Base-by-base conservation (phyloP, 78 protist genomes). In the Neovahlkampfia damariscottae region DNA sequence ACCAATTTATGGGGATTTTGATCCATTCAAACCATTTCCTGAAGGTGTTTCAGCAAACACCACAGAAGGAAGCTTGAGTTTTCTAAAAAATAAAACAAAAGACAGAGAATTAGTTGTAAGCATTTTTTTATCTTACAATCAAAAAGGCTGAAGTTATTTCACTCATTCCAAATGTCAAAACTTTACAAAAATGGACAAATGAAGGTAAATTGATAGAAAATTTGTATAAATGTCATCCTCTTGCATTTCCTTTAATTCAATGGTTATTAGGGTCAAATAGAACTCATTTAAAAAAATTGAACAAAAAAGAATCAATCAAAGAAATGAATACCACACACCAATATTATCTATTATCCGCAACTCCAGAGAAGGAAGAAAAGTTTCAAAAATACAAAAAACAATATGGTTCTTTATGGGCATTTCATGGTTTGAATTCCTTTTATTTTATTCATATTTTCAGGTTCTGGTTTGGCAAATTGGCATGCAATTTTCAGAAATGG, bases 381-480 rank as follows among this genome's bases (percentile, higher is more conserved):
- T 67, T 67, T 36, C 5, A 3, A 7, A 19, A 67, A 36, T 5
- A 34, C 40, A 67, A 67, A 36, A 19, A 3, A 36, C 31, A 67
- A 36, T 36, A 67, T 5, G 70, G 70, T 19, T 67, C 70, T 3
- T 5, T 5, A 36, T 67, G 70, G 70, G 70, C 70, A 19, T 67
- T 67, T 36, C 70, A 67, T 67, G 70, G 70, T 36, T 7, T 19
- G 3, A 67, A 67, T 19, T 19, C 28, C n/a, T n/a, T n/a, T n/a
- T n/a, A n/a, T n/a, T n/a, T n/a, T n/a, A n/a, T n/a, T n/a, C n/a
- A n/a, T n/a, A n/a, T n/a, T n/a, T n/a, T n/a, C n/a, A n/a, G n/a
- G n/a, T n/a, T n/a, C n/a, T n/a, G n/a, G n/a, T n/a, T n/a, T n/a
- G 28, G 70, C 31, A 36, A 67, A 67, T 5, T 67, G 70, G 70